Evolutionary conservation across 345 rosid genomes (phyloP), one percentile per base, ranked within the genome.

Genomic region (Capsella bursapastoris): DNA sequence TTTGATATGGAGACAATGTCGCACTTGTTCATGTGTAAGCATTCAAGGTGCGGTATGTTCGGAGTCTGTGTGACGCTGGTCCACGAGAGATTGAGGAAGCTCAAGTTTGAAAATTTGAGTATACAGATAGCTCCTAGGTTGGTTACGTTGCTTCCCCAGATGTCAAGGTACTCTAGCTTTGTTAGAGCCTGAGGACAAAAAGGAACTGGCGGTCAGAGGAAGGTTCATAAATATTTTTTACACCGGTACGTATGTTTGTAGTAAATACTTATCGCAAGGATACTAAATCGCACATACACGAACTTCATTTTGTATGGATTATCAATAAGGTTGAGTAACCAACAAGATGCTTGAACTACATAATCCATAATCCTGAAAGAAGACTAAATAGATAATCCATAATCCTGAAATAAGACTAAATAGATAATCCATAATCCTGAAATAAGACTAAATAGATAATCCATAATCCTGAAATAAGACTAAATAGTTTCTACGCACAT

Each of bases 101-200:
- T 85, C 82, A 94, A 74, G 73, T 83, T 83, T 59, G 87, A 82
- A 56, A 94, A 90, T 35, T 57, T 68, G 63, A 47, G 76, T 69
- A 94, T 88, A 78, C 70, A 29, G 31, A 68, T 18, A 62, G 77
- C 90, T n/a, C 97, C 97, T 51, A 77, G 59, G 64, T 90, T 82
- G 18, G 99, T 70, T 79, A 92, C 72, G 69, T 83, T 80, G 79
- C 97, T 95, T 29, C 97, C 97, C 96, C 97, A 92, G 14, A 95
- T 87, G 73, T 95, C 97, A 70, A 95, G 92, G 77, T 89, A 78
- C 72, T 89, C 84, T n/a, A 91, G 91, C 82, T 88, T 89, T 52
- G 73, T 80, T 83, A 92, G 68, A 43, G 55, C 92, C 97, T 95
- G 82, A 66, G 45, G 67, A 76, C 28, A 28, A 34, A 71, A 44